These are phyloP conservation scores for Lachancea waltii DNA, from an alignment of 805 yeast genomes.

Conservation along the genomic window DNA sequence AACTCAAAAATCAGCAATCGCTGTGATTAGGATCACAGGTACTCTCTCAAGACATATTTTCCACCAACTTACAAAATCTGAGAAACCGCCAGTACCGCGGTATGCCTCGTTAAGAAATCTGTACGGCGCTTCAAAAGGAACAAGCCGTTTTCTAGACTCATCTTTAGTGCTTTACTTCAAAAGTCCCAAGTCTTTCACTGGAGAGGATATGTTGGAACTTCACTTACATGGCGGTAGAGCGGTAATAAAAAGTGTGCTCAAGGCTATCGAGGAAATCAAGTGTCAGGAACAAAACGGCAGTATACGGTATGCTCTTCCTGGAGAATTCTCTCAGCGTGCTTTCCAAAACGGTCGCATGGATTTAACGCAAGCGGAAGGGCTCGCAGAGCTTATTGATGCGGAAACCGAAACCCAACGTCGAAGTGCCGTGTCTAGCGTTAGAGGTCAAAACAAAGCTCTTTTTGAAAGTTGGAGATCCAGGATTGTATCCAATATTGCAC, in stretches of 20 bases:
- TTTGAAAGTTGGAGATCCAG: conserved; percentile 62
- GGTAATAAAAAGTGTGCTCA: conserved; percentile 60
- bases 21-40: conserved; percentile 80
- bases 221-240: conserved; percentile 94
- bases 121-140: conserved; percentile 34
- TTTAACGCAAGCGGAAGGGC: conserved; percentile 85
- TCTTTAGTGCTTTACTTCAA: conserved; percentile 65
- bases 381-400: conserved; percentile 82
- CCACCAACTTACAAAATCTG: conserved; percentile 39
- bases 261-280: conserved; percentile 52
- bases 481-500: conserved; percentile 61
- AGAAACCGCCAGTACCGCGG: conserved; percentile 41
- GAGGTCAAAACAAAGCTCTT: conserved; percentile 53
- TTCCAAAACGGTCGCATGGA: conserved; percentile 80
- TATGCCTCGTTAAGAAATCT: conserved; percentile 53
- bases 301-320: conserved; percentile 82
- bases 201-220: conserved; percentile 85
- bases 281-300: conserved; percentile 33
- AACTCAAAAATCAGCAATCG: conserved; percentile 71
- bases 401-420: conserved; percentile 86
- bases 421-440: conserved; percentile 65
- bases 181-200: conserved; percentile 79
- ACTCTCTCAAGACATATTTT: conserved; percentile 45
- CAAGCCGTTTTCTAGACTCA: conserved; percentile 55
- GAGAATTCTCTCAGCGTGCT: conserved; percentile 86